These are phyloP conservation scores for Macrophomina phaseolina DNA, from an alignment of 2,329 filamentous ascomycete genomes.

Conservation along the genomic window DNA sequence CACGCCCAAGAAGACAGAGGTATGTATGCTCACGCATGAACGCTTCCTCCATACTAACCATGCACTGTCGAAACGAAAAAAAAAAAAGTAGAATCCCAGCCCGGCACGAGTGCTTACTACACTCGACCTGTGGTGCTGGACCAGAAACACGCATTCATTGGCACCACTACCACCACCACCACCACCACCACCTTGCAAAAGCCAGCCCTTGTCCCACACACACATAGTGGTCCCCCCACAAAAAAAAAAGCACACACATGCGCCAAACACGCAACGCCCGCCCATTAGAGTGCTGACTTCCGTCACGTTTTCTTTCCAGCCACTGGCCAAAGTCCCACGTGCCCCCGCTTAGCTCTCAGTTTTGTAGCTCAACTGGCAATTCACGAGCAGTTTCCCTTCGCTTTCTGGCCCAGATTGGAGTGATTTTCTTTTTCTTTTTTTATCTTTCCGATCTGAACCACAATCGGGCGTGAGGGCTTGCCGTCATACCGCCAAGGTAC, in stretches of 20 bases:
- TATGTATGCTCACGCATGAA: no score
- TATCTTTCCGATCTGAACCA: no score
- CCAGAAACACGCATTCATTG: not conserved
- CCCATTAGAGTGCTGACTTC: not conserved
- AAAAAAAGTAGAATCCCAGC: not conserved
- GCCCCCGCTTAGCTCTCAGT: not conserved
- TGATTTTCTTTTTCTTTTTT: no score
- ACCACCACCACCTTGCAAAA: not conserved
- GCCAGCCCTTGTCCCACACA: not conserved
- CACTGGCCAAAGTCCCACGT: not conserved
- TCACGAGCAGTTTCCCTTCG: not conserved
- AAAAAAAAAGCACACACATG: no score
- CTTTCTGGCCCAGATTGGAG: not conserved
- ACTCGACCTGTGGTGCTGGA: not conserved
- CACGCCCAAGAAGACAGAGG: not conserved
- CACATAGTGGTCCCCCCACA: no score
- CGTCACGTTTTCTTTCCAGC: no score
- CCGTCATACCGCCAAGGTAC: no score
- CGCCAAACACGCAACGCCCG: not conserved
- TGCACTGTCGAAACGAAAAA: no score
- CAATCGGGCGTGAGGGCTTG: no score
- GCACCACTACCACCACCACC: not conserved
- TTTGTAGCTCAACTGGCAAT: not conserved
- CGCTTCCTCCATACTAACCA: no score
- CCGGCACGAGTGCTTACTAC: no score